A percentile compares a stretch with the other conserved stretches of the same genome.
These are phyloP conservation scores for Pythium aristosporum DNA, from an alignment of 352 stramenopile species.

Conservation along the genomic window DNA sequence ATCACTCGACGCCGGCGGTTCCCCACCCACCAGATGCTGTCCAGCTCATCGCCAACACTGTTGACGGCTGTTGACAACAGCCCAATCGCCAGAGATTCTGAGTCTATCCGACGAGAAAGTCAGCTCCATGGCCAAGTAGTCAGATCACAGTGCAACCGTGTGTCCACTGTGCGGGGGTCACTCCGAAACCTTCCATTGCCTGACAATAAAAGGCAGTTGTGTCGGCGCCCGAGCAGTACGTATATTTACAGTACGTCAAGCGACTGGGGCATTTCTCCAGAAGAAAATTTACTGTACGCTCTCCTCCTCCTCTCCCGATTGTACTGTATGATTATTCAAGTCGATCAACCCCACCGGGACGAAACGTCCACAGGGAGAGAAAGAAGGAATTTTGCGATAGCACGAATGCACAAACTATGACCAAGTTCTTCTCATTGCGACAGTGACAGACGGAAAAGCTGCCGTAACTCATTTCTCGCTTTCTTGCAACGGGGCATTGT, in stretches of 20 bases:
- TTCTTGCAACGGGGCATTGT: not conserved
- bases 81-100: conserved; percentile 1
- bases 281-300: not conserved
- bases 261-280: not conserved
- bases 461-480: no score
- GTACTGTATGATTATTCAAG: not conserved
- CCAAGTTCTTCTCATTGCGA: no score
- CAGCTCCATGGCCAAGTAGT: not conserved
- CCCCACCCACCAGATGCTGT: conserved; percentile 24
- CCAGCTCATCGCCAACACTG: not conserved
- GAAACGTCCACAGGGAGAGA: not conserved
- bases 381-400: not conserved
- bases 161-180: not conserved
- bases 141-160: not conserved
- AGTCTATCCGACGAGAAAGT: conserved; percentile 3
- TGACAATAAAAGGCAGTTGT: no score
- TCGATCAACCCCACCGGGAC: not conserved
- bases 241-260: not conserved
- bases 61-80: not conserved
- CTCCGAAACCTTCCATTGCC: not conserved
- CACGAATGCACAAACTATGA: no score
- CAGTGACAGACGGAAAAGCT: no score
- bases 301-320: no score
- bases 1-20: conserved; percentile 6
- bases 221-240: no score